Conservation (phyloP, 345 rosid genomes). For the Limnanthes douglasii region DNA sequence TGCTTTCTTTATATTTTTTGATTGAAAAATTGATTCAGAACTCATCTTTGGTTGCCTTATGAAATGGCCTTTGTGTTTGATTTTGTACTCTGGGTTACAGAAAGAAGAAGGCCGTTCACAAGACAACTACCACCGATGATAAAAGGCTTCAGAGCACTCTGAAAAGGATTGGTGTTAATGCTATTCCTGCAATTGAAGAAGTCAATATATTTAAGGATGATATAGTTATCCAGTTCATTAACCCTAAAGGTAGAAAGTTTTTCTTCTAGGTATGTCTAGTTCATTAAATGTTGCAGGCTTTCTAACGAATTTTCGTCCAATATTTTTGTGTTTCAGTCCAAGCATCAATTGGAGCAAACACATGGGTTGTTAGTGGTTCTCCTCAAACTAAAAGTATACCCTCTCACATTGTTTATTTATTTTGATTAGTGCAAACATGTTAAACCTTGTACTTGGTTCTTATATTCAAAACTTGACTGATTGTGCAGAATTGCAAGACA, state of each 20-base stretch:
- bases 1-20: neutral
- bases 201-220: slow-evolving; percentile 98
- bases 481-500: slow-evolving; percentile 66
- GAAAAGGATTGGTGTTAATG: slow-evolving; percentile 87
- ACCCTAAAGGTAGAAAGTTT: slow-evolving; percentile 57
- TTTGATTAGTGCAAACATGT: neutral
- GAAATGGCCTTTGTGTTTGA: neutral
- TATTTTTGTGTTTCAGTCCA: slow-evolving; percentile 43
- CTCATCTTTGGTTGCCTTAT: too few relatives aligned
- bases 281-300: neutral
- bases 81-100: slow-evolving; percentile 13
- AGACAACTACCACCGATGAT: slow-evolving; percentile 92
- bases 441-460: neutral
- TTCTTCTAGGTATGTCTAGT: neutral
- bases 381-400: slow-evolving; percentile 80
- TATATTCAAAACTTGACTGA: too few relatives aligned
- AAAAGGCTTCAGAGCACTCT: slow-evolving; percentile 93
- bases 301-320: neutral
- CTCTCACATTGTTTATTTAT: neutral
- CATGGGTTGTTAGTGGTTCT: slow-evolving; percentile 95
- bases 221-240: slow-evolving; percentile 66
- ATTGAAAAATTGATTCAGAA: too few relatives aligned
- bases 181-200: slow-evolving; percentile 93
- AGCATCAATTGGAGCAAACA: slow-evolving; percentile 87
- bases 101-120: slow-evolving; percentile 99